Percentiles rank a stretch among this genome's conserved stretches.
Evolutionary conservation across 192 early-diverging fungal genomes (phyloP).

Genomic region (Spizellomyces sp.): DNA sequence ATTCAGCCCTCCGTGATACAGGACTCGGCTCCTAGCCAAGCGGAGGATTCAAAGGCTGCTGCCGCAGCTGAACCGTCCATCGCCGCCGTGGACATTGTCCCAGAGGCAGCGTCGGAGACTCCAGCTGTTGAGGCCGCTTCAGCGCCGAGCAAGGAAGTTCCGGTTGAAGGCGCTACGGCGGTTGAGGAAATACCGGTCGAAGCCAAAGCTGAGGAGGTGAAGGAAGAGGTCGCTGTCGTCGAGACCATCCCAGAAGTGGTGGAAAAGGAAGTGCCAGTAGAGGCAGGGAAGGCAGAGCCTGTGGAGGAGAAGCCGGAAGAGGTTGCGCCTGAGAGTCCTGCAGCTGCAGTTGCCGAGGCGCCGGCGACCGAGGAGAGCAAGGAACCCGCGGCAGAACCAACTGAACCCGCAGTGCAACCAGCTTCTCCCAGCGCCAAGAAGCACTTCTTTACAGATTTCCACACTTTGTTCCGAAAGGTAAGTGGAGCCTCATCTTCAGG

Average conservation of each 20-base stretch:
- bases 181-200: too few species aligned
- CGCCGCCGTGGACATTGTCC: not conserved
- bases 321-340: not conserved
- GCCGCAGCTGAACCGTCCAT: not conserved
- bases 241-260: not conserved
- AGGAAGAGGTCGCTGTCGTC: not conserved
- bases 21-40: not conserved
- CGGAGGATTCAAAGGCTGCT: not conserved
- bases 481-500: not conserved
- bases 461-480: not conserved
- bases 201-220: too few species aligned
- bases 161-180: too few species aligned
- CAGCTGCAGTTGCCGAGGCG: not conserved
- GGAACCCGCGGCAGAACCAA: not conserved
- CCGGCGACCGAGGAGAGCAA: not conserved
- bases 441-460: conserved; percentile 1
- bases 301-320: conserved; percentile 1
- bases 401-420: not conserved
- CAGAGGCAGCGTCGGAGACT: not conserved
- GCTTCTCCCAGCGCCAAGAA: not conserved
- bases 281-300: not conserved
- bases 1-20: not conserved
- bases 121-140: too few species aligned
- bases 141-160: too few species aligned
- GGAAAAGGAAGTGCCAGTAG: not conserved